These are phyloP conservation scores for Chionographis japonica DNA, from an alignment of 106 monocot species.

Conservation along the genomic window DNA sequence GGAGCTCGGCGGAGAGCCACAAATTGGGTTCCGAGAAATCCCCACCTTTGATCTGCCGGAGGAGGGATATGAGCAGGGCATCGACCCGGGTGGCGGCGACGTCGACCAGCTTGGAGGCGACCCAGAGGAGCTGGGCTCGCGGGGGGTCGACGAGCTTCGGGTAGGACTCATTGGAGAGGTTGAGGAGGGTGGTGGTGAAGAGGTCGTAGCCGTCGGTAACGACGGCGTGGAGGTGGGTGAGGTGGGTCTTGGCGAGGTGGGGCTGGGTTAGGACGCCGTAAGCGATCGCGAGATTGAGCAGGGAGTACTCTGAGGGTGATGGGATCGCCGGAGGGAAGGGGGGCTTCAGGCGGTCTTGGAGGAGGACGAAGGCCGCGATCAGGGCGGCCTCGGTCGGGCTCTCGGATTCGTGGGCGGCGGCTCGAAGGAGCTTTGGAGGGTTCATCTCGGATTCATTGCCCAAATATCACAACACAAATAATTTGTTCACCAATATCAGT, in stretches of 20 bases:
- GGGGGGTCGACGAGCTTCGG: slow-evolving; percentile 32
- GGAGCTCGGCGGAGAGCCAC: slow-evolving; percentile 36
- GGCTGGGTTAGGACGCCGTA: slow-evolving; percentile 54
- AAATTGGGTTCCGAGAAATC: slow-evolving; percentile 51
- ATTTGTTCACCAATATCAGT: too few species aligned
- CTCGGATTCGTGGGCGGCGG: slow-evolving; percentile 20
- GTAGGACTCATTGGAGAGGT: slow-evolving; percentile 33
- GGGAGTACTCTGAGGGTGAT: slow-evolving; percentile 40
- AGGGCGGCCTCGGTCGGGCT: slow-evolving; percentile 32
- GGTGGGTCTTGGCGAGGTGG: slow-evolving; percentile 26
- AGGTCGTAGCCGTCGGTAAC: slow-evolving; percentile 56
- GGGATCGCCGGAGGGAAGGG: slow-evolving; percentile 49
- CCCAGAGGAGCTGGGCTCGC: slow-evolving; percentile 41
- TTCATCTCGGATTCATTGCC: slow-evolving; percentile 9
- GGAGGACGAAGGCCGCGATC: slow-evolving; percentile 33
- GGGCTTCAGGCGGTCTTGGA: slow-evolving; percentile 35
- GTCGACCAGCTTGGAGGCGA: slow-evolving; percentile 20
- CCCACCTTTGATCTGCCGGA: slow-evolving; percentile 46
- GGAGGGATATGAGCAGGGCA: slow-evolving; percentile 34
- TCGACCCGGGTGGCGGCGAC: slow-evolving; percentile 27
- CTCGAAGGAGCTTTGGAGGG: slow-evolving; percentile 15
- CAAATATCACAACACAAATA: background rate
- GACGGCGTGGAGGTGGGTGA: slow-evolving; percentile 65
- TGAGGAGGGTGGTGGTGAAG: slow-evolving; percentile 47
- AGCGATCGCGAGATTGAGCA: slow-evolving; percentile 42